Conservation (phyloP, 495 filamentous ascomycete genomes). For the Haplographium delicatum region DNA sequence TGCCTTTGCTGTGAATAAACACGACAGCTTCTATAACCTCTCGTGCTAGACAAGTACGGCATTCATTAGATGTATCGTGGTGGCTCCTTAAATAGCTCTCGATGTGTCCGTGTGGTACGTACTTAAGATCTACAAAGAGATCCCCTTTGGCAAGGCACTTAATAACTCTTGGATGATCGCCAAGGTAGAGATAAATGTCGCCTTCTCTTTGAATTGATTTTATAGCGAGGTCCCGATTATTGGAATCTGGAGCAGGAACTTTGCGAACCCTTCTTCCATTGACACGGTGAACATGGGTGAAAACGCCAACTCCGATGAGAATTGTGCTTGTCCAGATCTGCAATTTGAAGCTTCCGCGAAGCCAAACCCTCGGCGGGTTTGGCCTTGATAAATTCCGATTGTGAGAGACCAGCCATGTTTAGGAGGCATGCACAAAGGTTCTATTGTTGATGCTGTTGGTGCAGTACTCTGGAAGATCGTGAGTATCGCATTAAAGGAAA, state of each 20-base stretch:
- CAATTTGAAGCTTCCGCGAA: not conserved
- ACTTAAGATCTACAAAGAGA: not conserved
- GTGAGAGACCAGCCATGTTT: not conserved
- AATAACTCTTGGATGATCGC: constrained; percentile 1
- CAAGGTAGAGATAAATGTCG: not conserved
- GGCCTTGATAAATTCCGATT: not conserved
- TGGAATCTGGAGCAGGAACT: constrained; percentile 1
- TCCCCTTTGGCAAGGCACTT: constrained; percentile 3
- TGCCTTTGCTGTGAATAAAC: not conserved
- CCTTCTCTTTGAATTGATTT: constrained; percentile 7
- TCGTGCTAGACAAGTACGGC: not conserved
- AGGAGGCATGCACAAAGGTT: not conserved
- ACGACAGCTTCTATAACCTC: constrained; percentile 3
- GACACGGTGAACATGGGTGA: not conserved
- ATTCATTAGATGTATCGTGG: not conserved
- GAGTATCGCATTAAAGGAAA: no score
- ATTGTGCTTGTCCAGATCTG: not conserved
- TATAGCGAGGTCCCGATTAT: not conserved
- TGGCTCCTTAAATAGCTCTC: constrained; percentile 2
- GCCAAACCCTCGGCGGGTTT: not conserved
- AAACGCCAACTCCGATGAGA: constrained; percentile 1
- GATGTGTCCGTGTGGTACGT: not conserved
- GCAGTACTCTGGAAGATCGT: not conserved
- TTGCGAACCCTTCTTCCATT: not conserved
- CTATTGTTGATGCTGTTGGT: not conserved